Evolutionary conservation across 805 yeast genomes (phyloP), one percentile per base, ranked within the genome.

Genomic region (Candida easanensis): DNA sequence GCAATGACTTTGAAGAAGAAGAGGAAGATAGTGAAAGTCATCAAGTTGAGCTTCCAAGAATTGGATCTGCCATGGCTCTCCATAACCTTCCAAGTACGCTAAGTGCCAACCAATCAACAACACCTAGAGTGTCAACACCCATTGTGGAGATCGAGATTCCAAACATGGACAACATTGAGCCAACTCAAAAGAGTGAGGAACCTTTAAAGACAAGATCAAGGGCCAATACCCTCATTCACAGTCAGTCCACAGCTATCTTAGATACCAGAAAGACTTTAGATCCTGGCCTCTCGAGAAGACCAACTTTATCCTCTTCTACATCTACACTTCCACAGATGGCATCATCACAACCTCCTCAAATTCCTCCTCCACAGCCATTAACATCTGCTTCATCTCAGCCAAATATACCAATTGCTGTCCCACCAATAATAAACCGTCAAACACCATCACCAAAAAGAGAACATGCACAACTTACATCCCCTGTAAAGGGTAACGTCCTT

Each of bases 101-200:
- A n/a, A 33, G 27, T 8, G 25, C 58, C 23, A 34, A 41, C n/a
- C 22, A 42, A 3, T 46, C 42, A 4, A 25, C 39, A 15, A 42
- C 45, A 15, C 39, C 57, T 18, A 58, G 77, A 31, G 67, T 69
- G 15, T 73, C 77, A 9, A 76, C 84, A 0, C 84, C 88, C 2
- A 70, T 83, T 3, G 76, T 75, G 22, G 76, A 76, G 46, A 76
- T 76, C 46, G 90, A 84, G 58, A 85, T 84, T 33, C 91, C 91
- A 4, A 79, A 74, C 49, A 78, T 82, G 74, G 82, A 77, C 42
- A 70, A 68, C 1, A 54, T 66, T 33, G 61, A 52, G 37, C 37
- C 55, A 2, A 21, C 43, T n/a, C n/a, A n/a, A 33, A 42, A 38
- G 60, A 33, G 21, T 21, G 53, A 49, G 32, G 49, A 42, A 20